phyloP scores from a whole-genome alignment of 2,329 filamentous ascomycete species.

The Penicillium corylophilum region DNA sequence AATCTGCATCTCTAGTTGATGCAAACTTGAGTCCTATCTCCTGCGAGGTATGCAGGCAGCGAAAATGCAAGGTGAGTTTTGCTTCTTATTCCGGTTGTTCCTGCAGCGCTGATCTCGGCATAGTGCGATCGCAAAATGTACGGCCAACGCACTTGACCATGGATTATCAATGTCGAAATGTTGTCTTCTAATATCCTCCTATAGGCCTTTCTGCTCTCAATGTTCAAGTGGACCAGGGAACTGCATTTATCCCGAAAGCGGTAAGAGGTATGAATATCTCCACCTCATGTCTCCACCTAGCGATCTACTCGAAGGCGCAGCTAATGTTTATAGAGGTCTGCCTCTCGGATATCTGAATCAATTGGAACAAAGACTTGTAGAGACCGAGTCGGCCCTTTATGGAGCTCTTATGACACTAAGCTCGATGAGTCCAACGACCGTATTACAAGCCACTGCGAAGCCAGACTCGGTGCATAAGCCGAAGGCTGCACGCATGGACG shows the following conservation, averaged over 20 bases:
- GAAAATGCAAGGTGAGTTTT: slow-evolving; percentile 23
- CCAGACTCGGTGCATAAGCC: slow-evolving; percentile 8
- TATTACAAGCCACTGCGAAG: slow-evolving; percentile 8
- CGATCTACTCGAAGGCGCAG: neutral
- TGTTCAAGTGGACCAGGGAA: slow-evolving; percentile 17
- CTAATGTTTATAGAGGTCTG: slow-evolving; percentile 14
- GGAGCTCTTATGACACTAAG: slow-evolving; percentile 18
- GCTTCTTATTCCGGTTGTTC: neutral
- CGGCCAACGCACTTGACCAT: neutral
- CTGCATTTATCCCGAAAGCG: slow-evolving; percentile 23
- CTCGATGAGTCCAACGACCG: slow-evolving; percentile 4
- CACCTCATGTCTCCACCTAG: neutral
- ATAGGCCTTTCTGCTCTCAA: slow-evolving; percentile 21
- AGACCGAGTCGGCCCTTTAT: slow-evolving; percentile 25
- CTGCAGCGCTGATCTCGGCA: slow-evolving; percentile 5
- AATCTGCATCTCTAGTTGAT: slow-evolving; percentile 1
- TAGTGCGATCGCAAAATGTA: slow-evolving; percentile 26
- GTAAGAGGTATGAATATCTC: slow-evolving; percentile 15
- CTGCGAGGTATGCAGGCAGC: slow-evolving; percentile 23
- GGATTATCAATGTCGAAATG: too few relatives aligned
- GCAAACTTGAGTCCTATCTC: slow-evolving; percentile 17
- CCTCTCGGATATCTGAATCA: slow-evolving; percentile 25
- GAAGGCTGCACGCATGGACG: slow-evolving; percentile 22
- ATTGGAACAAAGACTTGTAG: slow-evolving; percentile 21
- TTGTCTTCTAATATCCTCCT: neutral